Evolutionary conservation across 768 basidiomycete genomes (phyloP), one percentile per base, ranked within the genome.

Genomic region (Leccinum longicurvipes): DNA sequence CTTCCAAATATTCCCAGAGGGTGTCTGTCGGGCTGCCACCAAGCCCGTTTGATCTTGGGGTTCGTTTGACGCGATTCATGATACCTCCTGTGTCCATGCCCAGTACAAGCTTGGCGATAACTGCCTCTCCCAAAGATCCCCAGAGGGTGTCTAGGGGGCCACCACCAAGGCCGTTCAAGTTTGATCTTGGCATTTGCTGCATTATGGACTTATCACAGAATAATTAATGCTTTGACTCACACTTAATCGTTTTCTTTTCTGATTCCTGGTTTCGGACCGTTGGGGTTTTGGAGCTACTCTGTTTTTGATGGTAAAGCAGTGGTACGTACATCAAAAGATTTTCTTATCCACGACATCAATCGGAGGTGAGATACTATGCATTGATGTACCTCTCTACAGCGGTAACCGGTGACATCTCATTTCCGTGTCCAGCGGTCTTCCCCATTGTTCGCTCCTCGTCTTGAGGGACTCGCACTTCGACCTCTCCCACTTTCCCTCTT

Each of bases 381-480:
- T 17, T 23, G 23, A 39, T 21, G 34, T 27, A 29, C 19, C 3
- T 39, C n/a, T 25, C 42, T 8, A 54, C 25, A 31, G n/a, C 34
- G 15, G 32, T 32, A 15, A 34, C 32, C 8, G 8, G 34, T 36
- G 3, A 27, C 14, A 1, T 6, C 39, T 59, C 56, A 81, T 67
- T 82, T 87, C 63, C 86, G 79, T 23, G 85, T 86, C 86, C 85
- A 87, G 55, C 89, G 80, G 63, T 91, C 90, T 69, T 90, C 89
- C 23, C 89, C 89, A 45, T 75, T 76, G 58, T 79, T 76, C 9
- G 82, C 84, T 8, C 84, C 84, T 61, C 82, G 76, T 65, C 79
- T 79, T 12, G 74, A 61, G 10, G 88, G 90, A 62, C 90, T 91
- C 3, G 88, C 89, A 66, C 90, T 91, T 49, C 89, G 81, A 8